Percentiles rank a stretch among this genome's conserved stretches.
phyloP scores from a whole-genome alignment of 2,329 filamentous ascomycete species.

The Trichoderma brevicompactum region DNA sequence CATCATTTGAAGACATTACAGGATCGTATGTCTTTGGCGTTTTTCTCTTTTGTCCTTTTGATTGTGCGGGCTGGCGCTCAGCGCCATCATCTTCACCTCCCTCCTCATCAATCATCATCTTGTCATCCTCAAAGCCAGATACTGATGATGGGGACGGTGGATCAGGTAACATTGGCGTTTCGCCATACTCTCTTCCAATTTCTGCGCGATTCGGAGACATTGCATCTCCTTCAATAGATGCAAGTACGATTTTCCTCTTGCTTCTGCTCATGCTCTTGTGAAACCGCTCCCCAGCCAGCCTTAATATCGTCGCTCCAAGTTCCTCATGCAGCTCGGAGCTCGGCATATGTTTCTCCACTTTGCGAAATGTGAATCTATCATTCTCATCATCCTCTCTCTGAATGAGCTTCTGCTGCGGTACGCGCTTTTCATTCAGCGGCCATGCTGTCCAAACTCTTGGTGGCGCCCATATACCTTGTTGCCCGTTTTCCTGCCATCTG shows the following conservation, averaged over 20 bases:
- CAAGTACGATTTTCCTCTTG: constrained; percentile 19
- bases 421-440: constrained; percentile 68
- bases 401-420: constrained; percentile 60
- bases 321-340: constrained; percentile 71
- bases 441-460: constrained; percentile 79
- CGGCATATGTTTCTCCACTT: constrained; percentile 49
- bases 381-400: constrained; percentile 49
- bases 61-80: constrained; percentile 19
- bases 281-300: constrained; percentile 70
- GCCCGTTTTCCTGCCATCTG: constrained; percentile 37
- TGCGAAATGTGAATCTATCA: constrained; percentile 57
- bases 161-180: background rate
- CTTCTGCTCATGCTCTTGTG: constrained; percentile 33
- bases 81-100: constrained; percentile 24
- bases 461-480: constrained; percentile 52
- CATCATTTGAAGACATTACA: constrained; percentile 71
- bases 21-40: constrained; percentile 48
- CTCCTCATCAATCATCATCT: constrained; percentile 26
- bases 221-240: constrained; percentile 21
- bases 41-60: background rate
- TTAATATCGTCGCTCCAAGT: constrained; percentile 67
- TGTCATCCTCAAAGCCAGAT: background rate
- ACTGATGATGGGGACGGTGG: background rate
- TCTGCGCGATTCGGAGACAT: constrained; percentile 8
- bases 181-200: background rate